A percentile compares a stretch with the other conserved stretches of the same genome.
Conservation (phyloP, 208 protist genomes). For the Acanthamoeba quina region DNA sequence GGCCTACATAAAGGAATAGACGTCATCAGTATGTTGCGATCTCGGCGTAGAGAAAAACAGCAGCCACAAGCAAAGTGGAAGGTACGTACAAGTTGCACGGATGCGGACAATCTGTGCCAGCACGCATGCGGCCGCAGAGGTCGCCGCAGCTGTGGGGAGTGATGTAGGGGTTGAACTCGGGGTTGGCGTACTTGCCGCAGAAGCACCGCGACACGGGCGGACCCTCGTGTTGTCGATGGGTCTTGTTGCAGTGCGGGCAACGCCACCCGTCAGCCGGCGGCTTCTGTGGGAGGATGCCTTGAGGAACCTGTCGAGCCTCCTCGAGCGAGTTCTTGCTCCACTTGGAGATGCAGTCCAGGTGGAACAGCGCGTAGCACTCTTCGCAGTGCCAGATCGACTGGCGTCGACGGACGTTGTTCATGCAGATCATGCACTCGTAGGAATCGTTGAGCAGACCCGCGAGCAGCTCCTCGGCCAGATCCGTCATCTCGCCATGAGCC, state of each 20-base stretch:
- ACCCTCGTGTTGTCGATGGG: slow-evolving; percentile 3
- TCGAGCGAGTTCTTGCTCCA: slow-evolving; percentile 77
- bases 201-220: slow-evolving; percentile 82
- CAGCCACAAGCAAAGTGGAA: background rate
- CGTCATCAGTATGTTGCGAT: too few relatives aligned
- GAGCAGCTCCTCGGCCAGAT: slow-evolving; percentile 53
- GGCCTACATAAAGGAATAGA: background rate
- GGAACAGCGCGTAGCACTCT: slow-evolving; percentile 85
- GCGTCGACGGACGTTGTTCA: slow-evolving; percentile 72
- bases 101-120: slow-evolving; percentile 84
- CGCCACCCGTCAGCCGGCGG: slow-evolving; percentile 70
- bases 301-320: slow-evolving; percentile 5
- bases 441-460: slow-evolving; percentile 75
- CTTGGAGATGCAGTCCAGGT: slow-evolving; percentile 83
- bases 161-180: slow-evolving; percentile 77
- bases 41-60: background rate
- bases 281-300: slow-evolving; percentile 26
- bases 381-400: slow-evolving; percentile 82
- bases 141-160: slow-evolving; percentile 86
- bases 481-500: background rate
- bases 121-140: slow-evolving; percentile 78
- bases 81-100: slow-evolving; percentile 72
- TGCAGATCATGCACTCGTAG: slow-evolving; percentile 89
- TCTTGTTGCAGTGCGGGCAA: slow-evolving; percentile 83
- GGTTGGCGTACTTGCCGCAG: slow-evolving; percentile 83